phyloP scores from a whole-genome alignment of 306 rosid genomes.

The Alnus rubra region DNA sequence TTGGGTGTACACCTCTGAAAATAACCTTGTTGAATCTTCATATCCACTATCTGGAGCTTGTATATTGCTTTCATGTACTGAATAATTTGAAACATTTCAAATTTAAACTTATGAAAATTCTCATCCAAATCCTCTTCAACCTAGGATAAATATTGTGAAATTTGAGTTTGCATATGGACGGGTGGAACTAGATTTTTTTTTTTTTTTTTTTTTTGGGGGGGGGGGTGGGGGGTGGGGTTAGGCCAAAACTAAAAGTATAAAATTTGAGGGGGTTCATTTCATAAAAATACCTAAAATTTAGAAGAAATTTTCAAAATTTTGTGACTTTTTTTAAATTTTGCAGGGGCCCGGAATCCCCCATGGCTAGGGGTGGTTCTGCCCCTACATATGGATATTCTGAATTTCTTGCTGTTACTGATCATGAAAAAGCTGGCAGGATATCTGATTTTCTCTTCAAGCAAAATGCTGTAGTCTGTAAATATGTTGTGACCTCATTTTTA shows the following conservation, averaged over 20 bases:
- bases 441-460: not conserved
- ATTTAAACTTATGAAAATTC: constrained; percentile 4
- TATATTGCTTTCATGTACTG: not conserved
- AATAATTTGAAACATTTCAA: constrained; percentile 3
- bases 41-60: not conserved
- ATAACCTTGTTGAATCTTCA: not conserved
- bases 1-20: not conserved
- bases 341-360: no score
- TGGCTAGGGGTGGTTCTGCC: no score
- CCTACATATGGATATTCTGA: no score
- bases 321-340: no score
- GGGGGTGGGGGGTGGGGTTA: no score
- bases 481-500: not conserved
- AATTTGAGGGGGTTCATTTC: no score
- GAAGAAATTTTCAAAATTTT: no score
- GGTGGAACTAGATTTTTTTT: no score
- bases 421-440: not conserved
- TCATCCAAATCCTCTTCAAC: not conserved
- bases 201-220: no score
- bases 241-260: no score
- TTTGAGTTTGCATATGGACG: not conserved
- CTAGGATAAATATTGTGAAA: not conserved
- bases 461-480: not conserved
- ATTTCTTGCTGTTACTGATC: not conserved
- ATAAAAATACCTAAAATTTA: no score